A percentile compares a stretch with the other conserved stretches of the same genome.
Evolutionary conservation across 106 monocot species (phyloP).

Genomic region (Amphibolis antarctica): DNA sequence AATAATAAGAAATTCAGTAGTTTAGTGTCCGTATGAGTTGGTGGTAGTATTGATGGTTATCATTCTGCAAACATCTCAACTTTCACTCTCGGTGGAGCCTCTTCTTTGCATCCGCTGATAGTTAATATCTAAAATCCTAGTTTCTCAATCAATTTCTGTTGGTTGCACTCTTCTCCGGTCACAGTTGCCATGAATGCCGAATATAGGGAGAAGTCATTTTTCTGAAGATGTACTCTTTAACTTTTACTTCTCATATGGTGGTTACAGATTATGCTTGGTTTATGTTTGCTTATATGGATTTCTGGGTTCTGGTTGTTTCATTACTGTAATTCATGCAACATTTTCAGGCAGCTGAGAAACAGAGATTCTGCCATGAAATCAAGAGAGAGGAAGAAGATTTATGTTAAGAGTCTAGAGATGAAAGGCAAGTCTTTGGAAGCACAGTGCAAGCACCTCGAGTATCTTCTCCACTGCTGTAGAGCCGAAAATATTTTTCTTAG

Average conservation of each 20-base stretch:
- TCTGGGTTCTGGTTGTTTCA: background rate
- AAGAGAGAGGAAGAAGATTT: conserved; percentile 86
- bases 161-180: background rate
- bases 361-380: conserved; percentile 95
- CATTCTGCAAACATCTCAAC: too few relatives aligned
- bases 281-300: background rate
- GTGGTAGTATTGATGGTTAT: too few relatives aligned
- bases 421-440: conserved; percentile 67
- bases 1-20: too few relatives aligned
- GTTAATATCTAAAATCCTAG: too few relatives aligned
- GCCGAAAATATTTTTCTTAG: conserved; percentile 67
- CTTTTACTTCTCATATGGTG: background rate
- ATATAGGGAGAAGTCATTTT: background rate
- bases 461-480: conserved; percentile 46
- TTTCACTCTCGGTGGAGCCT: too few relatives aligned
- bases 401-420: conserved; percentile 70
- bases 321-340: background rate
- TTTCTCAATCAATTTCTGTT: too few relatives aligned
- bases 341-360: conserved; percentile 76
- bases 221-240: background rate
- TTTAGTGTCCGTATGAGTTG: too few relatives aligned
- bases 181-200: background rate
- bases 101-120: too few relatives aligned
- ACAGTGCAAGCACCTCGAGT: conserved; percentile 71
- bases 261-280: background rate